These are phyloP conservation scores for Pythium inflatum DNA, from an alignment of 352 stramenopile genomes.

Conservation along the genomic window DNA sequence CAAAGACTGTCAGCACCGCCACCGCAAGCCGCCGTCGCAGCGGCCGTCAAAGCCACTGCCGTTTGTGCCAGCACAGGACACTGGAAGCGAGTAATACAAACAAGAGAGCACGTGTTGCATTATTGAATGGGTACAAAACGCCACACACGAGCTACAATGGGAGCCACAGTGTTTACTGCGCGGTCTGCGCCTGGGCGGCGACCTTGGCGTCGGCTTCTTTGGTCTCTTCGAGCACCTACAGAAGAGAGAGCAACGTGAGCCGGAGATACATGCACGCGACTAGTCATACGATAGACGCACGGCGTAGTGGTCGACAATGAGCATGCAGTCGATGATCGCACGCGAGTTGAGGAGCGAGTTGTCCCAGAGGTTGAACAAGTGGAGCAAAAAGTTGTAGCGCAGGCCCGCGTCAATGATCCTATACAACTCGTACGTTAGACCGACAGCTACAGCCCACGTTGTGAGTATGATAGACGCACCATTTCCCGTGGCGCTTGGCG, in stretches of 20 bases:
- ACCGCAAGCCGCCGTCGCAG: slow-evolving; percentile 38
- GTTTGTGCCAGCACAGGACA: slow-evolving; percentile 17
- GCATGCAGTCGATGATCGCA: slow-evolving; percentile 87
- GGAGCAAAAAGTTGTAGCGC: slow-evolving; percentile 86
- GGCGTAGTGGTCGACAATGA: slow-evolving; percentile 74
- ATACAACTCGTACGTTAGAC: too few relatives aligned
- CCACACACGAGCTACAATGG: background rate
- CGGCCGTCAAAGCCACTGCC: slow-evolving; percentile 26
- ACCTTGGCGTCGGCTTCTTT: slow-evolving; percentile 33
- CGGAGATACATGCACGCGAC: too few relatives aligned
- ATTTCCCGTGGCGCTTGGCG: slow-evolving; percentile 82
- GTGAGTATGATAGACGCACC: slow-evolving; percentile 37
- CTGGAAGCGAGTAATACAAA: background rate
- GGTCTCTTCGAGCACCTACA: slow-evolving; percentile 40
- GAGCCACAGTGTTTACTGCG: background rate
- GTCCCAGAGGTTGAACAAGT: slow-evolving; percentile 92
- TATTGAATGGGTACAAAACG: too few relatives aligned
- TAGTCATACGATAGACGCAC: too few relatives aligned
- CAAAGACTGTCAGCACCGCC: slow-evolving; percentile 28
- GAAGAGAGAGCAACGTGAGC: too few relatives aligned
- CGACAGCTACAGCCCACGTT: background rate
- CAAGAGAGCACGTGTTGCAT: too few relatives aligned
- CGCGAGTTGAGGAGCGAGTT: slow-evolving; percentile 86
- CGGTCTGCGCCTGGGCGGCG: too few relatives aligned
- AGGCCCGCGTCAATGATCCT: slow-evolving; percentile 78